Base-by-base conservation (phyloP, 2,329 filamentous ascomycete species). In the Hypocreales sp. region DNA sequence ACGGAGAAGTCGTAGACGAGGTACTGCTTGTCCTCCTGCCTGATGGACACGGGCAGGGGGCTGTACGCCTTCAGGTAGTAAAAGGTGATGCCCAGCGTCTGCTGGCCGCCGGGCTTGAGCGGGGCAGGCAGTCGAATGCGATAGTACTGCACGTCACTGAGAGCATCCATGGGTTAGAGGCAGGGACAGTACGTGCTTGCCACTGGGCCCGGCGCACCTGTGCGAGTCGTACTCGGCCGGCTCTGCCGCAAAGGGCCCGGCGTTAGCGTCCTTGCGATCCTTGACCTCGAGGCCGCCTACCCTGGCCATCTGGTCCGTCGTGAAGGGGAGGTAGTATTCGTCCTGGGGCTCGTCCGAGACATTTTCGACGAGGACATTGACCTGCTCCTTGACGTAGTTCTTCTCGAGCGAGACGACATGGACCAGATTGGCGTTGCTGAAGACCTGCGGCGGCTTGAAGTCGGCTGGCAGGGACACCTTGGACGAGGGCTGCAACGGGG, bases 351-450 rank as follows among this genome's bases (percentile, higher is more conserved):
- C 61, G 35, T 68, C 65, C 45, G 78, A 81, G 39, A 80, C 64
- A 52, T 98, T 98, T 61, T 94, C 79, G 36, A 98, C 72, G 27
- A 92, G 65, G n/a, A 93, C 77, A 56, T 95, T 94, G 64, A 94
- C 72, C 10, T 76, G 79, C 56, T 95, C 87, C 48, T 84, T 77
- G 30, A 76, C 74, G 46, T 90, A 95, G 40, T 74, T 80, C 64
- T 94, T 95, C 56, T 95, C 87, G 32, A 94, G 58, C 40, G 92
- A 93, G 47, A 92, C 77, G 37, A 79, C 76, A 44, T 90, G 80
- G 27, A 95, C 79, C 17, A 95, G 57, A 51, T 98, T 95, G 54
- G 67, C 68, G 56, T 98, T 94, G 60, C 86, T 83, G 62, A 93
- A 98, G 40, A 86, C 80, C 50, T 83, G 80, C 10, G 86, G 79